These are phyloP conservation scores for Aspergillus arachidicola DNA, from an alignment of 2,329 filamentous ascomycete genomes.

Conservation along the genomic window DNA sequence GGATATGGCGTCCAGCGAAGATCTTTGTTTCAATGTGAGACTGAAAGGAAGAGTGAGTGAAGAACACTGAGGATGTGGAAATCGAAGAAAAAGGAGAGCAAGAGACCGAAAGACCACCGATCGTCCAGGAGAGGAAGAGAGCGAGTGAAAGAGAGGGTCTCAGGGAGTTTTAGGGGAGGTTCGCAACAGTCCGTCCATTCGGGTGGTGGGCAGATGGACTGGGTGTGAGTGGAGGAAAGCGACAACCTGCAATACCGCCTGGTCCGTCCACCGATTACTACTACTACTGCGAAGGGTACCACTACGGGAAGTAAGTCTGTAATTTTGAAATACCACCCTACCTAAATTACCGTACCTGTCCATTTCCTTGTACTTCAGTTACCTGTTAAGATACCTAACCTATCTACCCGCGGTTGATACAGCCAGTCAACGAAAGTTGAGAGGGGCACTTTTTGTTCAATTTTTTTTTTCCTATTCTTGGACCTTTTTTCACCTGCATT, in stretches of 20 bases:
- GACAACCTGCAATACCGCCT: slow-evolving; percentile 9
- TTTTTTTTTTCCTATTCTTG: background rate
- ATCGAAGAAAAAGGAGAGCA: slow-evolving; percentile 3
- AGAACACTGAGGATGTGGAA: background rate
- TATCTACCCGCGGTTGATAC: background rate
- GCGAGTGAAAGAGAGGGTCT: slow-evolving; percentile 8
- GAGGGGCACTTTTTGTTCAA: background rate
- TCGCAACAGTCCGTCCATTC: slow-evolving; percentile 9
- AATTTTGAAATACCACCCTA: background rate
- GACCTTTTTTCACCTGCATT: background rate
- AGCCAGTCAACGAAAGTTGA: background rate
- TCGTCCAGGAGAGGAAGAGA: background rate
- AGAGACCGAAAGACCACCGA: background rate
- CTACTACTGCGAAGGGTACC: background rate
- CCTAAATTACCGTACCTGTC: background rate
- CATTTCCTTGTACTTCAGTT: background rate
- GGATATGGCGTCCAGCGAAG: background rate
- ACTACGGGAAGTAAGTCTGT: background rate
- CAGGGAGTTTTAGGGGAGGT: slow-evolving; percentile 18
- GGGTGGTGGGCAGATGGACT: slow-evolving; percentile 10
- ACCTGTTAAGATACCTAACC: background rate
- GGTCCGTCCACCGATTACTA: slow-evolving; percentile 5
- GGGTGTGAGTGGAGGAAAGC: slow-evolving; percentile 5
- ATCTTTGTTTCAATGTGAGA: slow-evolving; percentile 2
- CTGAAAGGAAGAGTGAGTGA: background rate